phyloP scores from a whole-genome alignment of 352 stramenopile genomes.

The Thraustochytrium sp. region DNA sequence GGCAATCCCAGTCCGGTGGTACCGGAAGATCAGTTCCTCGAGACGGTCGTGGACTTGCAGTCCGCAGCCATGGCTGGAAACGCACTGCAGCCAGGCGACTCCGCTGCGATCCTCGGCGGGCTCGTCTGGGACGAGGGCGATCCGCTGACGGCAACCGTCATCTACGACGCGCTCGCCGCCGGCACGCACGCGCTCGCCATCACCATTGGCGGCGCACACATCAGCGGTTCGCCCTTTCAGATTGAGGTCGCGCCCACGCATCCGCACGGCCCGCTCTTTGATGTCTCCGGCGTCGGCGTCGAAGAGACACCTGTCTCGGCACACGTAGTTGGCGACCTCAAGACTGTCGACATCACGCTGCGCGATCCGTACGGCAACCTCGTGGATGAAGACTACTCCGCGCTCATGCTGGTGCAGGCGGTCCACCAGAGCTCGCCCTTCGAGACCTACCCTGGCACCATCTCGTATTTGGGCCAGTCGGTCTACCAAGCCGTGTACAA shows the following conservation, averaged over 20 bases:
- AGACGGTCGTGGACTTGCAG: background rate
- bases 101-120: background rate
- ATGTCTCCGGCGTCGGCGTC: background rate
- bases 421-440: background rate
- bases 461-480: background rate
- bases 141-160: background rate
- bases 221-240: background rate
- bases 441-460: background rate
- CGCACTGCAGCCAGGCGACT: background rate
- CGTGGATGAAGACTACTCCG: background rate
- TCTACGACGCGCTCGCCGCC: background rate
- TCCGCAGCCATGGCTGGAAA: background rate
- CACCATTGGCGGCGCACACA: background rate
- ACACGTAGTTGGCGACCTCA: background rate
- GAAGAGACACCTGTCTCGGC: background rate
- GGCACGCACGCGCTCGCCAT: background rate
- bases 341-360: background rate
- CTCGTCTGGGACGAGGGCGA: background rate
- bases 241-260: background rate
- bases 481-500: background rate
- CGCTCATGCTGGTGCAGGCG: background rate
- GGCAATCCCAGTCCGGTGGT: background rate
- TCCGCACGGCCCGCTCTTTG: background rate
- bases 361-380: background rate
- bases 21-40: background rate